Evolutionary conservation across 352 stramenopile species (phyloP), one percentile per base, ranked within the genome.

Genomic region (Aphanomyces euteiches): DNA sequence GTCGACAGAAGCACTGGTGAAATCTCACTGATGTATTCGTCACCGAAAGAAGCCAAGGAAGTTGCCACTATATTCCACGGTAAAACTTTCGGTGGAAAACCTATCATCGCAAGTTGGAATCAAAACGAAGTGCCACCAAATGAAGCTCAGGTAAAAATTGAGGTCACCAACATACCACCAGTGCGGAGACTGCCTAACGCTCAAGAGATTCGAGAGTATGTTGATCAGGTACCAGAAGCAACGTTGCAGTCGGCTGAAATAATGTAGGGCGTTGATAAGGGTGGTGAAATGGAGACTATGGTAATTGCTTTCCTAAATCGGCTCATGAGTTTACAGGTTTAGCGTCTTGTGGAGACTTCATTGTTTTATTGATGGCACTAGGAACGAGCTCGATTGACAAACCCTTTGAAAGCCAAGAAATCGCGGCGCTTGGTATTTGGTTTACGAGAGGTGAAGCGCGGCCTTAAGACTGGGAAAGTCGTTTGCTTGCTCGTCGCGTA

Each of bases 371-470:
- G 17, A 17, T 15, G 53, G 19, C 40, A 59, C 7, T 28, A 96
- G 85, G 87, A 96, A 48, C 82, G 88, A 7, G 77, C 81, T 0
- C 79, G 92, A 48, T 43, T 80, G 17, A 82, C 87, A 48, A 88
- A 90, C 28, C 81, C 86, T 0, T 47, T 77, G 5, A 86, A 92
- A 38, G 80, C 88, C 56, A 87, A 84, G n/a, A 77, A 79, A 17
- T 85, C 81, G 17, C 74, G 86, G 2, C 84, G 89, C 12, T 66
- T 98, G 2, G 92, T 98, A 0, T 90, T 98, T 58, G 96, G 96
- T 0, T 75, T 98, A 13, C 78, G 95, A 43, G 94, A 99, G 77
- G 92, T 98, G 47, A 78, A 88, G 28, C 79, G 93, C 28, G 92
- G 90, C 5, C 79, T 98, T 10, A 75, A 83, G 39, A 78, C 81